Evolutionary conservation across 768 basidiomycete species (phyloP), one percentile per base, ranked within the genome.

Genomic region (Suillus sp.): DNA sequence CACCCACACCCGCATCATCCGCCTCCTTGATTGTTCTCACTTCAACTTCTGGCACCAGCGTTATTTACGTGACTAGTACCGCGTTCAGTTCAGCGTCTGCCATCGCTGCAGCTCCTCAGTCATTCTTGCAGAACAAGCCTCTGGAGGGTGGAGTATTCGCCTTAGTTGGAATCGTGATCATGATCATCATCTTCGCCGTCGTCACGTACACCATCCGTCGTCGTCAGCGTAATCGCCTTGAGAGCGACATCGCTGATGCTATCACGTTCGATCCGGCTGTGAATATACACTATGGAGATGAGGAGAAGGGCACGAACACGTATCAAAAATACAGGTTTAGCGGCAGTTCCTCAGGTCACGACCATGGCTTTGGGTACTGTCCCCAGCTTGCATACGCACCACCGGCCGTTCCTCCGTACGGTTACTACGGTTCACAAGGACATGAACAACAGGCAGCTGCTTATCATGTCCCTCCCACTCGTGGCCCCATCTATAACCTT

Each of bases 71-170:
- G 34, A 69, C 74, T 37, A 73, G 74, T 14, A 62, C 72, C 7
- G 60, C 71, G 55, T 50, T 78, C 4, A 70, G 72, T 40, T 13
- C 72, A 1, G 43, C 74, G 35, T 64, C 78, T 20, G 32, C 69
- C 7, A 66, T 72, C 1, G 35, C 66, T 25, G 20, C 74, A 2
- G 55, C 70, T 18, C 45, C 71, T n/a, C 68, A 72, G 10, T 68
- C 79, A 13, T 92, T 92, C 75, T 70, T 91, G 42, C 74, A 85
- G 63, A 88, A 91, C 74, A 89, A 86, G 73, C 78, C 83, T n/a
- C 77, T 87, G n/a, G 82, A 84, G 47, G 84, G 84, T 8, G 74
- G 83, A 10, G 80, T 90, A 18, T 88, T 91, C 63, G 74, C 80
- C 35, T 58, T 86, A 22, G 78, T 79, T 45, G 87, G 84, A 16